A percentile compares a stretch with the other conserved stretches of the same genome.
Evolutionary conservation across 108 stramenopile species (phyloP).

Genomic region (Nitzschia palea): DNA sequence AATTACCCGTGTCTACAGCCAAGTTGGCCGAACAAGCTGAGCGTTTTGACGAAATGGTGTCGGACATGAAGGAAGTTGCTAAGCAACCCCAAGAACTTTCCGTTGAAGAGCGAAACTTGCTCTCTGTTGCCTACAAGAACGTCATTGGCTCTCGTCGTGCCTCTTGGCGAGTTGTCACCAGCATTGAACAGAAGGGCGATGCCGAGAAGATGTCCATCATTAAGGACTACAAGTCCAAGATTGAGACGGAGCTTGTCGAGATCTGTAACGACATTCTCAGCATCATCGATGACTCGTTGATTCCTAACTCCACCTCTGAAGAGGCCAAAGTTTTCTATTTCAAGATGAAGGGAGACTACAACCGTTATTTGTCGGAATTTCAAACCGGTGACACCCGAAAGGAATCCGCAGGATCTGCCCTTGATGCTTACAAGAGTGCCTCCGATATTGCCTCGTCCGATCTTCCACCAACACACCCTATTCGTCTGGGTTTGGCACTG

Average conservation of each 20-base stretch:
- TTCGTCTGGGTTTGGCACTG: conserved; percentile 99
- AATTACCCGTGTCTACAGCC: no score
- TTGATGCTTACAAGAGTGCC: conserved; percentile 98
- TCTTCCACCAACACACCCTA: conserved; percentile 99
- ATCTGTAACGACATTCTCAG: conserved; percentile 99
- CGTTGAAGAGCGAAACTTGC: conserved; percentile 99
- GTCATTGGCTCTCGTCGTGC: conserved; percentile 99
- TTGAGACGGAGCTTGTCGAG: conserved; percentile 91
- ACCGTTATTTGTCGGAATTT: conserved; percentile 98
- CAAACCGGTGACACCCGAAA: conserved; percentile 87
- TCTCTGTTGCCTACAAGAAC: conserved; percentile 98
- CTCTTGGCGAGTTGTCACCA: conserved; percentile 99
- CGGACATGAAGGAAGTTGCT: conserved; percentile 99
- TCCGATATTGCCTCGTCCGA: conserved; percentile 93
- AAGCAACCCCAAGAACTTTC: conserved; percentile 96
- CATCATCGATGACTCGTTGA: conserved; percentile 97
- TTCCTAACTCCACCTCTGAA: conserved; percentile 96
- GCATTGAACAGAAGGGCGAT: conserved; percentile 99
- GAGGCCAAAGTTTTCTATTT: conserved; percentile 99
- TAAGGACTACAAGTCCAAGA: conserved; percentile 98
- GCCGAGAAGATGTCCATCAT: conserved; percentile 93
- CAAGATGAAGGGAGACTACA: conserved; percentile 99
- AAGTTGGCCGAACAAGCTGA: conserved; percentile 99
- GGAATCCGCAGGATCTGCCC: conserved; percentile 89
- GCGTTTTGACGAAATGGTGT: conserved; percentile 95